phyloP scores from a whole-genome alignment of 1,139 yeast species.

The Pneumocystis carinii region DNA sequence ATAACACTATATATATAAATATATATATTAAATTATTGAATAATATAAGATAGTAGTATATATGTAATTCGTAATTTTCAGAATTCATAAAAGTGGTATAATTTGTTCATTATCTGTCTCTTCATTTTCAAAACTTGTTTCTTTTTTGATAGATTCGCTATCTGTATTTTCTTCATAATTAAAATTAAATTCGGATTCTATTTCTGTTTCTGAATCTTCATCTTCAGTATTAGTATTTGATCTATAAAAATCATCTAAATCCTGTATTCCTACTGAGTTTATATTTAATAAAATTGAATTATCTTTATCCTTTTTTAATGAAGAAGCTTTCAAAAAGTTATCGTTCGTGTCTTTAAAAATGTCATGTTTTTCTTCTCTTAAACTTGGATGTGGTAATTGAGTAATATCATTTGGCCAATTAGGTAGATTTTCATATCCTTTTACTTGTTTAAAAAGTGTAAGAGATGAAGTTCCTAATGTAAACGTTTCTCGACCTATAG shows the following conservation, averaged over 20 bases:
- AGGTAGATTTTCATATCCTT: constrained; percentile 22
- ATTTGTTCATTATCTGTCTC: constrained; percentile 15
- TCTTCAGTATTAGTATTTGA: constrained; percentile 44
- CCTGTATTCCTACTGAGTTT: constrained; percentile 15
- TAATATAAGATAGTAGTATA: constrained; percentile 1
- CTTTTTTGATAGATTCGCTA: constrained; percentile 22
- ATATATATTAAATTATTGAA: constrained; percentile 16
- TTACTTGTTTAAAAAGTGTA: constrained; percentile 23
- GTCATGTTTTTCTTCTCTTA: constrained; percentile 19
- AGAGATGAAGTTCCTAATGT: constrained; percentile 24
- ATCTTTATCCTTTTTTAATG: constrained; percentile 5
- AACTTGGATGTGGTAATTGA: constrained; percentile 15
- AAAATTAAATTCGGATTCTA: constrained; percentile 4
- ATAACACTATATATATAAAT: constrained; percentile 12
- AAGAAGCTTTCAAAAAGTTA: constrained; percentile 3
- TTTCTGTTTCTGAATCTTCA: constrained; percentile 16
- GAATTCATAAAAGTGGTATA: constrained; percentile 18
- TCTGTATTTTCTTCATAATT: constrained; percentile 16
- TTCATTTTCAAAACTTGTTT: constrained; percentile 16
- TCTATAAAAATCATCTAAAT: constrained; percentile 41
- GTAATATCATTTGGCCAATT: constrained; percentile 20
- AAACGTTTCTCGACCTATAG: constrained; percentile 11
- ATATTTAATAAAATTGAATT: constrained; percentile 1
- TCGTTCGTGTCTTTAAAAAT: constrained; percentile 8
- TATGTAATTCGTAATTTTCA: constrained; percentile 12